Base-by-base conservation (phyloP, 129 eudicot genomes). In the Rutidosis leptorrhynchoides region DNA sequence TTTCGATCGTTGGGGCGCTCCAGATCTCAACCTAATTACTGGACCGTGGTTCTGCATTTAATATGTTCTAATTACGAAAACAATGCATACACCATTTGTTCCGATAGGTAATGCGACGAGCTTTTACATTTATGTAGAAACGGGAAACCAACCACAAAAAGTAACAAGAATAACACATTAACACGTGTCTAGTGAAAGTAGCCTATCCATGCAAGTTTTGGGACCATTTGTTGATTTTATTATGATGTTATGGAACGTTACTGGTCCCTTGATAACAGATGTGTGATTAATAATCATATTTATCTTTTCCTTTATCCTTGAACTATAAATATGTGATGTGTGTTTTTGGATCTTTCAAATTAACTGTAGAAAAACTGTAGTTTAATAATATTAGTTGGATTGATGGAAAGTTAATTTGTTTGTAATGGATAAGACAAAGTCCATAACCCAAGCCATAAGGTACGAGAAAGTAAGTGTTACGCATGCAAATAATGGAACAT, bases 141-240 rank as follows among this genome's bases (percentile, higher is more conserved):
- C n/a, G n/a, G n/a, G n/a, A n/a, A n/a, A n/a, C n/a, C n/a, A n/a
- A n/a, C n/a, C n/a, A n/a, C n/a, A n/a, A n/a, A n/a, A n/a, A n/a
- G n/a, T n/a, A n/a, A n/a, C n/a, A n/a, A n/a, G n/a, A n/a, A n/a
- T n/a, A n/a, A n/a, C n/a, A n/a, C n/a, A n/a, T n/a, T n/a, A n/a
- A n/a, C n/a, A n/a, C n/a, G n/a, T n/a, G n/a, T n/a, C n/a, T n/a
- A n/a, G n/a, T n/a, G 17, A 17, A 21, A 42, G 46, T 45, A 67
- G 67, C 57, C 43, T 25, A 30, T 45, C 67, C 63, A 74, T 7
- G 68, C 51, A 60, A 25, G 19, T 14, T 33, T 75, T 52, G 74
- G 79, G 79, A 59, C 69, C 79, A 67, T n/a, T 67, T 48, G 45
- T 27, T 59, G 68, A 46, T 46, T 48, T 65, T 23, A 49, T 22